Base-by-base conservation (phyloP, 164 flowering plant genomes). In the Platanus orientalis region DNA sequence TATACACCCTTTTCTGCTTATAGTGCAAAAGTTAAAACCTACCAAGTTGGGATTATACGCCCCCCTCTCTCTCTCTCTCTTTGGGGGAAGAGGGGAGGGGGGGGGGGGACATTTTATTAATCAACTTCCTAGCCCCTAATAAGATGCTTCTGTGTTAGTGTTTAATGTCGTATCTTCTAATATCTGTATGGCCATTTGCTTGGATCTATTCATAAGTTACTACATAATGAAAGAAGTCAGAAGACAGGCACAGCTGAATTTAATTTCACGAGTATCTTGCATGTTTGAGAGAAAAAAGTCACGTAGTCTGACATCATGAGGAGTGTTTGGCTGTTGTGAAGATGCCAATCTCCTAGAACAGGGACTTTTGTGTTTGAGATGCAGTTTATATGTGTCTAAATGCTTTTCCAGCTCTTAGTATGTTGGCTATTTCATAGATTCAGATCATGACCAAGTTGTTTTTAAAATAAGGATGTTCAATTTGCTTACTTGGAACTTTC, bases 401-500 rank as follows among this genome's bases (percentile, higher is more conserved):
- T 34, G 17, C 2, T 24, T 29, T 20, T 51, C 3, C 4, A 20
- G 16, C 14, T 27, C 7, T 7, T 3, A 34, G 20, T 40, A 2
- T 20, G 39, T 12, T 60, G 36, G 20, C 26, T 48, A n/a, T 48
- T 14, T 11, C 42, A 29, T 62, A 40, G 13, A 39, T 63, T 53
- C 26, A 25, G 23, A 51, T 62, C 32, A 62, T 34, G 26, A 17
- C 3, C 54, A 62, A 19, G 14, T 63, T 32, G 13, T 48, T 29
- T 42, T 32, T 23, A 11, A n/a, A 27, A 42, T 28, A 10, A 21
- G 21, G 0, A n/a, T 50, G 30, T 44, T 28, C 25, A 28, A 13
- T 62, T 42, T 11, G 10, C 52, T 67, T 34, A 61, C 42, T 55
- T 36, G 25, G 13, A 50, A 48, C 42, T 36, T 36, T 14, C 54